These are phyloP conservation scores for Acanthamoeba lenticulata DNA, from an alignment of 208 protist species.

Conservation along the genomic window DNA sequence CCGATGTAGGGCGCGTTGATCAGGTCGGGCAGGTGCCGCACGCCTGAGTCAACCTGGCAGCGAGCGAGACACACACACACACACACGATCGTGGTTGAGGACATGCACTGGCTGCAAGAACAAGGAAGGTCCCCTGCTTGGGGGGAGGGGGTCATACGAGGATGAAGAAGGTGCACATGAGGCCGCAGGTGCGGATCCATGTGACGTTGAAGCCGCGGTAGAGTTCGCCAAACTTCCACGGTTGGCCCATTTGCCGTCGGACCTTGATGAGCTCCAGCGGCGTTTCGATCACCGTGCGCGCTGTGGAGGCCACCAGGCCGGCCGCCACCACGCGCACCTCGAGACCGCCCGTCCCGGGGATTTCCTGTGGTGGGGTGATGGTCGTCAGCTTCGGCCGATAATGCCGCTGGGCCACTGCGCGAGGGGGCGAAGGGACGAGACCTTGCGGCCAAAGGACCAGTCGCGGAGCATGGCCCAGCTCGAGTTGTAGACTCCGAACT, in stretches of 20 bases:
- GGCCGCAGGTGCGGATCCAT: slow-evolving; percentile 69
- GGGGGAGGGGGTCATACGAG: neutral
- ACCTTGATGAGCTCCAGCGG: slow-evolving; percentile 68
- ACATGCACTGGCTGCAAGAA: no score
- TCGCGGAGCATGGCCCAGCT: slow-evolving; percentile 52
- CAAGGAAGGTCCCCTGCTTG: neutral
- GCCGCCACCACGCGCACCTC: slow-evolving; percentile 41
- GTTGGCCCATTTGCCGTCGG: slow-evolving; percentile 41
- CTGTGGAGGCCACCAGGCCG: slow-evolving; percentile 45
- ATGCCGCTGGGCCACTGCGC: no score
- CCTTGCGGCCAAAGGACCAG: slow-evolving; percentile 27
- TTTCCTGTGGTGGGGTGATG: no score
- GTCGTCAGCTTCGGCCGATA: no score
- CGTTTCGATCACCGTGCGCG: slow-evolving; percentile 60
- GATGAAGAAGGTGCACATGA: slow-evolving; percentile 72
- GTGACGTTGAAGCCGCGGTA: slow-evolving; percentile 67
- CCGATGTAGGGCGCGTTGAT: slow-evolving; percentile 65
- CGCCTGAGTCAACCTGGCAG: slow-evolving; percentile 61
- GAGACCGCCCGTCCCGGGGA: slow-evolving; percentile 16
- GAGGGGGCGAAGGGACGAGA: no score
- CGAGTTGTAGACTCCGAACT: slow-evolving; percentile 73
- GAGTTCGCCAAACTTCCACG: slow-evolving; percentile 64
- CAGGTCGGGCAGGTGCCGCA: slow-evolving; percentile 63
- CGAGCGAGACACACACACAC: neutral
- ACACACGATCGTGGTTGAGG: neutral